These are phyloP conservation scores for Microcyclospora tardicrescens DNA, from an alignment of 2,329 filamentous ascomycete species.

Conservation along the genomic window DNA sequence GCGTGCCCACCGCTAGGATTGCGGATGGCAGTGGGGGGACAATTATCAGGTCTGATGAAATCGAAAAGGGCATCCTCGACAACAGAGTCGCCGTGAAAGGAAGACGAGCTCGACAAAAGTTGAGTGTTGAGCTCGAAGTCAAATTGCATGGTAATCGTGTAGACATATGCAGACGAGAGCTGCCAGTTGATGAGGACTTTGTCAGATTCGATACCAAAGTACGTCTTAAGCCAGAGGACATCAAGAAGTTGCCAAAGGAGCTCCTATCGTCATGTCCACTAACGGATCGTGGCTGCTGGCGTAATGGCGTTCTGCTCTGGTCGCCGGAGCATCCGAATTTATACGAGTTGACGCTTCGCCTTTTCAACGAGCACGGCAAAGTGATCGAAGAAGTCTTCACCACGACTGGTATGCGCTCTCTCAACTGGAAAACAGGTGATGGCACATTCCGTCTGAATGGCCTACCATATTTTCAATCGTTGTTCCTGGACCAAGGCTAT, in stretches of 20 bases:
- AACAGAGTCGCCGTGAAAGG: slow-evolving; percentile 39
- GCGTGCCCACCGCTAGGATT: slow-evolving; percentile 40
- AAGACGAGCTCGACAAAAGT: slow-evolving; percentile 33
- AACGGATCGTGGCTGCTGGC: slow-evolving; percentile 33
- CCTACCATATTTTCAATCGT: slow-evolving; percentile 46
- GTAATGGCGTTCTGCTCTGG: slow-evolving; percentile 48
- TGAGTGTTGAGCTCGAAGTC: slow-evolving; percentile 42
- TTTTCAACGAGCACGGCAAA: slow-evolving; percentile 31
- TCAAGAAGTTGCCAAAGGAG: slow-evolving; percentile 27
- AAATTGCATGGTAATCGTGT: slow-evolving; percentile 39
- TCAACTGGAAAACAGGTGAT: slow-evolving; percentile 46
- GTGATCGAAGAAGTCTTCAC: slow-evolving; percentile 46
- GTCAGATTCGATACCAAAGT: slow-evolving; percentile 37
- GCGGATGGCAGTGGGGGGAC: slow-evolving; percentile 47
- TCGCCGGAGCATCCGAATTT: slow-evolving; percentile 45
- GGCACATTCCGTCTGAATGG: slow-evolving; percentile 48
- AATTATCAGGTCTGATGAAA: slow-evolving; percentile 42
- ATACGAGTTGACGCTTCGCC: slow-evolving; percentile 42
- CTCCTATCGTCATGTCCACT: slow-evolving; percentile 25
- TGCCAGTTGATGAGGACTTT: slow-evolving; percentile 39
- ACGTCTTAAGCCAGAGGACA: slow-evolving; percentile 33
- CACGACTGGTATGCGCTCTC: slow-evolving; percentile 47
- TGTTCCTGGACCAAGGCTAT: slow-evolving; percentile 51
- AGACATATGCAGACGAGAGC: slow-evolving; percentile 29
- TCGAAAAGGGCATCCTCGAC: slow-evolving; percentile 38